phyloP scores from a whole-genome alignment of 805 yeast genomes.

The Yarrowia divulgata region DNA sequence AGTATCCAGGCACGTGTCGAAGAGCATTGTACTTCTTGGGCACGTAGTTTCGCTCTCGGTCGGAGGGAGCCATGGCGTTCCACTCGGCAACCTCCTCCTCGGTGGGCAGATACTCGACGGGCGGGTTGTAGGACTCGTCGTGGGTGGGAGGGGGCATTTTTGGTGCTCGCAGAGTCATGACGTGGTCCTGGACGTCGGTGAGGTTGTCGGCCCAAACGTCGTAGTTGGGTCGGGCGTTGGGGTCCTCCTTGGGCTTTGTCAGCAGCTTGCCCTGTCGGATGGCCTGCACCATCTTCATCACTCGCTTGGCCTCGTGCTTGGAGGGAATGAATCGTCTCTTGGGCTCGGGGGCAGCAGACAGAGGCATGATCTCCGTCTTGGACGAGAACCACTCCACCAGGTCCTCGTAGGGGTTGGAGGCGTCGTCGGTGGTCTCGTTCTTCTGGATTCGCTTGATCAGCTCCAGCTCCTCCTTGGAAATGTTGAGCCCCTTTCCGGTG shows the following conservation, averaged over 20 bases:
- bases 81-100: slow-evolving; percentile 79
- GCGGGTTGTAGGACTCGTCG: slow-evolving; percentile 97
- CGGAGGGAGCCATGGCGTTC: slow-evolving; percentile 73
- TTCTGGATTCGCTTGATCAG: slow-evolving; percentile 83
- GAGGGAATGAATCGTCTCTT: slow-evolving; percentile 97
- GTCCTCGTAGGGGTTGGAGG: slow-evolving; percentile 88
- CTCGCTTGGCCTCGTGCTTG: slow-evolving; percentile 92
- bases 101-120: slow-evolving; percentile 86
- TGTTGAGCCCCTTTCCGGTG: slow-evolving; percentile 84
- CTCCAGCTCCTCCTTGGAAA: slow-evolving; percentile 87
- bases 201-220: slow-evolving; percentile 86
- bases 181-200: slow-evolving; percentile 71
- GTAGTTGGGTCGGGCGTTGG: slow-evolving; percentile 60
- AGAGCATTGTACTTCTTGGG: slow-evolving; percentile 84
- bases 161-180: slow-evolving; percentile 94
- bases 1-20: slow-evolving; percentile 93
- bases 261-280: slow-evolving; percentile 95
- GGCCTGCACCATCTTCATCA: slow-evolving; percentile 95
- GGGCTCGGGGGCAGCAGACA: slow-evolving; percentile 94
- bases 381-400: slow-evolving; percentile 95
- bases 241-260: slow-evolving; percentile 67
- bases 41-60: slow-evolving; percentile 76
- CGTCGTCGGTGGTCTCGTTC: slow-evolving; percentile 82
- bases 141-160: slow-evolving; percentile 94
- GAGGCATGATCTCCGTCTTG: slow-evolving; percentile 84